Base-by-base conservation (phyloP, 2,329 filamentous ascomycete species). In the Xenosphaeropsis pyriputrescens region DNA sequence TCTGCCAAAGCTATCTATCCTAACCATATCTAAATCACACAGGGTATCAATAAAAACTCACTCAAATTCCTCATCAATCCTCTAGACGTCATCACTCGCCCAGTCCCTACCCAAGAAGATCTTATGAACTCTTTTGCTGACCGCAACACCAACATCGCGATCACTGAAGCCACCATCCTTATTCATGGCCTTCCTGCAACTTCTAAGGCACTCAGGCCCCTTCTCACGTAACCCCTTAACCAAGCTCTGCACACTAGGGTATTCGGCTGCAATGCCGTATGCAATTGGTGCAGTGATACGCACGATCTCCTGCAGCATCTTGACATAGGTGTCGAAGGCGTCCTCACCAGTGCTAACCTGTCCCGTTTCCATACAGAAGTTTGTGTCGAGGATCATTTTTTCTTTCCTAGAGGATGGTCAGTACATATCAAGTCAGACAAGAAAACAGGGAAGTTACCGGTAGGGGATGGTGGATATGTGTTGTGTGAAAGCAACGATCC, bases 391-490 rank as follows among this genome's bases (percentile, higher is more conserved):
- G 2, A 68, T 64, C 38, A 62, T 63, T 46, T 59, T 59, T 46
- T 67, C 65, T 7, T 29, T 40, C 35, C 45, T 50, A 18, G 33
- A 29, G 3, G 16, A 26, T 26, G 16, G 30, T 38, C 11, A 37
- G 36, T 30, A 31, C 14, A 19, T 29, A 29, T 29, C 14, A 13
- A 34, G 35, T 16, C 12, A 8, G n/a, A 36, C 29, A 19, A 34
- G 33, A 34, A 29, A 13, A 29, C 5, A 33, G 34, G 15, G 32
- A 2, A n/a, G 6, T 42, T 62, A 69, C 45, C 73, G 72, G 55
- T 88, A 88, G 0, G 81, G 83, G 16, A 81, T 74, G 1, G 77
- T 82, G 6, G 79, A 81, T 35, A 89, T 76, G 52, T 89, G 79
- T 50, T 86, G 79, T 0, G 84, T 89, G 49, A 88, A 85, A 26